Conservation (phyloP, 495 filamentous ascomycete species). For the Penicillium soppii region DNA sequence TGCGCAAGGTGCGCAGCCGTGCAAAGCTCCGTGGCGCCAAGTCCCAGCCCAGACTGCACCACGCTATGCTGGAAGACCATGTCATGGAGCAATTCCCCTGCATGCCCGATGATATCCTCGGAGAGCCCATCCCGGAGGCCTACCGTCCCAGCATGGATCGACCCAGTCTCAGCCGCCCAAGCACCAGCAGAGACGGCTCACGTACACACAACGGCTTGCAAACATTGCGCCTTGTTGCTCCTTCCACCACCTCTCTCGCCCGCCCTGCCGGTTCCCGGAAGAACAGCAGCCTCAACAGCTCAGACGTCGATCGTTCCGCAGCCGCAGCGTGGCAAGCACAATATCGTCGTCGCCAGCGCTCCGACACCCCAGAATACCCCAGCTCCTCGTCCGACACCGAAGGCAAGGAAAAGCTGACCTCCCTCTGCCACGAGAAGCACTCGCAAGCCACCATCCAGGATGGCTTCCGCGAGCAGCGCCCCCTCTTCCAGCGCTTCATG, state of each 20-base stretch:
- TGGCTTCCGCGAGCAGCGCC: constrained; percentile 18
- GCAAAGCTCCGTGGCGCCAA: constrained; percentile 46
- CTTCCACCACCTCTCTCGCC: constrained; percentile 39
- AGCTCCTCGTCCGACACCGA: constrained; percentile 6
- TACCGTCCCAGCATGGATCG: constrained; percentile 24
- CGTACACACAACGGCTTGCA: constrained; percentile 26
- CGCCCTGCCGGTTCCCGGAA: constrained; percentile 28
- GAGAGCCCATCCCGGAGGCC: constrained; percentile 6
- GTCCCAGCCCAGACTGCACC: constrained; percentile 39
- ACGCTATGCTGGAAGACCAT: constrained; percentile 22
- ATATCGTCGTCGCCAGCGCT: constrained; percentile 36
- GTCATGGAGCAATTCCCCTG: constrained; percentile 32
- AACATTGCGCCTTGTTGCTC: constrained; percentile 39
- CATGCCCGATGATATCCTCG: constrained; percentile 28
- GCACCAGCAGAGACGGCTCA: constrained; percentile 29
- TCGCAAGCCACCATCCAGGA: constrained; percentile 19
- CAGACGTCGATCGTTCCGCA: constrained; percentile 38
- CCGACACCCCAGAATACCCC: constrained; percentile 26
- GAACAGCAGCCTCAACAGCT: constrained; percentile 26
- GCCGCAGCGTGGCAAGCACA: constrained; percentile 43
- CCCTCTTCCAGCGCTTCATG: constrained; percentile 35
- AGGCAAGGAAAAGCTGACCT: constrained; percentile 31
- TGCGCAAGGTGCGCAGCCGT: constrained; percentile 49
- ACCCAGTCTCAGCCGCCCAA: constrained; percentile 17
- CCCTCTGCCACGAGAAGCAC: constrained; percentile 39